These are phyloP conservation scores for Scenedesmus sp. DNA, from an alignment of 163 green algal species.

Conservation along the genomic window DNA sequence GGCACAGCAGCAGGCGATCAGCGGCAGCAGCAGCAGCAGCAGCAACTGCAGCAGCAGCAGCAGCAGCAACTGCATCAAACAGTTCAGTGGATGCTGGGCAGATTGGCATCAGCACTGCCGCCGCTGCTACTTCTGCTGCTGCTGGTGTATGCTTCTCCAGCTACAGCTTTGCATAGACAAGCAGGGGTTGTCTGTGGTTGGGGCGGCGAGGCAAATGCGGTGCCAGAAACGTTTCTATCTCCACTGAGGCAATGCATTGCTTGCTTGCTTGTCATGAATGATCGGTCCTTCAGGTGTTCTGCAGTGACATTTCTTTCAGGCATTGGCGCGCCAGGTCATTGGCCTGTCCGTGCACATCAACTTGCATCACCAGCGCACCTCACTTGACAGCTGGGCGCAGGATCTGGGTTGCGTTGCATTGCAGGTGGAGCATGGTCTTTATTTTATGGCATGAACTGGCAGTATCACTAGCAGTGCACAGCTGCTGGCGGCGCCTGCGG, in stretches of 20 bases:
- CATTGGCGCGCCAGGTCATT: not conserved
- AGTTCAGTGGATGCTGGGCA: not conserved
- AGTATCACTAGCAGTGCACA: too few relatives aligned
- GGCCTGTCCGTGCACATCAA: too few relatives aligned
- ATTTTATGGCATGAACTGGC: too few relatives aligned
- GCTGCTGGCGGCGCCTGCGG: too few relatives aligned
- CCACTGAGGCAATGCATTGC: not conserved
- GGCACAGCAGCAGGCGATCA: not conserved
- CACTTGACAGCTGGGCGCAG: too few relatives aligned
- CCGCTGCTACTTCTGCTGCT: not conserved
- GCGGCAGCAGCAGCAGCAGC: slow-evolving; percentile 6
- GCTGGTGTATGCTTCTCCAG: not conserved
- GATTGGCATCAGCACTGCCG: too few relatives aligned
- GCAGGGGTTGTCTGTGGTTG: not conserved
- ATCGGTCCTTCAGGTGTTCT: not conserved
- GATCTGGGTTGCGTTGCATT: too few relatives aligned
- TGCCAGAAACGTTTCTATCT: too few relatives aligned
- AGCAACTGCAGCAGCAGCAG: slow-evolving; percentile 8
- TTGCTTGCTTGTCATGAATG: too few relatives aligned
- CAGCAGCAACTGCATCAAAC: slow-evolving; percentile 13
- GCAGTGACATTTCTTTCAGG: not conserved
- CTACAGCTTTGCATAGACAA: slow-evolving; percentile 16
- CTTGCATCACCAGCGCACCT: too few relatives aligned
- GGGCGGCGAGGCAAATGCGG: not conserved
- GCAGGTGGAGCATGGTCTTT: too few relatives aligned